Percentiles rank a stretch among this genome's conserved stretches.
phyloP scores from a whole-genome alignment of 2,329 filamentous ascomycete species.

The Pseudocercospora ulei region DNA sequence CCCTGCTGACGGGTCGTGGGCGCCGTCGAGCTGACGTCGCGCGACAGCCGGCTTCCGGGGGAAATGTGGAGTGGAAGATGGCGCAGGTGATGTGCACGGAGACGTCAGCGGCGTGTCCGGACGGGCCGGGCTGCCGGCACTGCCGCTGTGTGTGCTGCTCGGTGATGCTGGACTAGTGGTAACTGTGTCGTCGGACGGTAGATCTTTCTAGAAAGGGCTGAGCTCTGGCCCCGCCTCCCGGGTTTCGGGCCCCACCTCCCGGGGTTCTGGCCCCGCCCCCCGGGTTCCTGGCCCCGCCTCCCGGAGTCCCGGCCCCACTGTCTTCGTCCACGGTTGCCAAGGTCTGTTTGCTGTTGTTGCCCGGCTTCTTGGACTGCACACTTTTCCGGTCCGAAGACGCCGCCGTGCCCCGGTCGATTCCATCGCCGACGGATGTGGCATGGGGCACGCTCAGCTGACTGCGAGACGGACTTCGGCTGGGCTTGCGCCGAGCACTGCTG shows the following conservation, averaged over 20 bases:
- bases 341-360: not conserved
- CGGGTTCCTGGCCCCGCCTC: not conserved
- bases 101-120: not conserved
- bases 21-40: not conserved
- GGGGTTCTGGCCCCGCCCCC: not conserved
- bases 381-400: slow-evolving; percentile 1
- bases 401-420: no score
- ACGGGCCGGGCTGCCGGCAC: not conserved
- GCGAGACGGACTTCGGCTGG: no score
- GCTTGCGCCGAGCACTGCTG: no score
- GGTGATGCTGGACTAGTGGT: slow-evolving; percentile 2
- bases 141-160: not conserved
- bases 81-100: not conserved
- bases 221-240: not conserved
- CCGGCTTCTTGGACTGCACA: not conserved
- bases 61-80: no score
- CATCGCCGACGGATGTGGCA: no score
- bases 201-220: not conserved
- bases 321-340: slow-evolving; percentile 1
- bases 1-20: not conserved
- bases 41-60: no score
- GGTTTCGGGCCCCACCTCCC: not conserved
- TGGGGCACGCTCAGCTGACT: no score
- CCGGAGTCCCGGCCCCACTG: not conserved
- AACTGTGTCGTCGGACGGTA: not conserved